Evolutionary conservation across 805 yeast genomes (phyloP).

Genomic region (Isabelozyma heimii): DNA sequence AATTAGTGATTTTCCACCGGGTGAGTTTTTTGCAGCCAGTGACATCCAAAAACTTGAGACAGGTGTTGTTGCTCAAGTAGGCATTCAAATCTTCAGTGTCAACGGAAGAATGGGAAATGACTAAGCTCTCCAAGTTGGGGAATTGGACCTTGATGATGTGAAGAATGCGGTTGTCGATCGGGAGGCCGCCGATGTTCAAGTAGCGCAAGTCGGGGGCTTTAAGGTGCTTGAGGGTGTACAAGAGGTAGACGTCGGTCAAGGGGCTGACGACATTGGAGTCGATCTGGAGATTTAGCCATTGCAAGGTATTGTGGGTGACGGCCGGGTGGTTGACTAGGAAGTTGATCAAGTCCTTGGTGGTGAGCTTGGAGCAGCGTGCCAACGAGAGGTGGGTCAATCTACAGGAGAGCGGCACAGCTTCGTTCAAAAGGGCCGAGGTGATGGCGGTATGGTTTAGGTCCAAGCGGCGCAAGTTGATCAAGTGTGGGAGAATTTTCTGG

Average conservation of each 20-base stretch:
- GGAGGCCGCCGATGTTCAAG: conserved; percentile 66
- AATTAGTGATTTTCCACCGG: conserved; percentile 47
- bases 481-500: conserved; percentile 53
- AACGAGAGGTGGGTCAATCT: conserved; percentile 73
- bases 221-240: conserved; percentile 42
- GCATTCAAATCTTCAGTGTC: conserved; percentile 34
- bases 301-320: conserved; percentile 42
- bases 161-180: conserved; percentile 43
- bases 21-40: conserved; percentile 60
- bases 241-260: conserved; percentile 48
- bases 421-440: conserved; percentile 56
- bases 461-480: conserved; percentile 57
- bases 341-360: conserved; percentile 68
- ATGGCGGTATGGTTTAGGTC: conserved; percentile 83
- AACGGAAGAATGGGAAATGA: conserved; percentile 38
- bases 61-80: conserved; percentile 26
- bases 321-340: conserved; percentile 75
- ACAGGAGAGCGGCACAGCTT: conserved; percentile 52
- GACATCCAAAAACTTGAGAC: conserved; percentile 61
- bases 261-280: conserved; percentile 63
- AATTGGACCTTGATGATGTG: conserved; percentile 38
- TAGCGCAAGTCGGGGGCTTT: conserved; percentile 45
- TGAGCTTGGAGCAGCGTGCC: conserved; percentile 53
- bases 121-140: conserved; percentile 39
- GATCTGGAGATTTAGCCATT: conserved; percentile 66